These are phyloP conservation scores for Fomitopsis serialis DNA, from an alignment of 768 basidiomycete species.

Conservation along the genomic window DNA sequence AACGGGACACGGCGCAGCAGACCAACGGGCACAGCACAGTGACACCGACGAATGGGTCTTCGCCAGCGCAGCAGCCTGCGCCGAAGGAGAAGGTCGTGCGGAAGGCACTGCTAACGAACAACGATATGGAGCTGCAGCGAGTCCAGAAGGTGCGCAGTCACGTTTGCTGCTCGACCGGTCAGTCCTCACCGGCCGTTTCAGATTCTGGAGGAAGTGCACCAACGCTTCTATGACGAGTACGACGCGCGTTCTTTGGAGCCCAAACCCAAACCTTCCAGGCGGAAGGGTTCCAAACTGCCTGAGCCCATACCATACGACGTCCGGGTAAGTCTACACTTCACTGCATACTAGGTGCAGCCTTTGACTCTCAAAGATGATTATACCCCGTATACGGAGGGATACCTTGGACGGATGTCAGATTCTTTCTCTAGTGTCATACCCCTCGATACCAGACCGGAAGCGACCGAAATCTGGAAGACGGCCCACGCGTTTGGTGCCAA, in stretches of 20 bases:
- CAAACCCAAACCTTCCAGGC: constrained; percentile 24
- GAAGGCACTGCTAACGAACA: constrained; percentile 81
- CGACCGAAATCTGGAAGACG: constrained; percentile 79
- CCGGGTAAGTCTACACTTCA: constrained; percentile 50
- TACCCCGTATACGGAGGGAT: constrained; percentile 70
- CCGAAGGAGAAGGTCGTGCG: constrained; percentile 40
- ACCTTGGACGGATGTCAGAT: constrained; percentile 79
- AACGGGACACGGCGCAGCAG: constrained; percentile 29
- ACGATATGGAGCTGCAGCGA: constrained; percentile 77
- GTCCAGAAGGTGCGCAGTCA: constrained; percentile 58
- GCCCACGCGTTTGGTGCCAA: constrained; percentile 87
- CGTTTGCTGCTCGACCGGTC: too few species aligned
- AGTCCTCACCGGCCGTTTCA: constrained; percentile 25
- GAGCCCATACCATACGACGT: constrained; percentile 56
- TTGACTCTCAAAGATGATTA: constrained; percentile 58
- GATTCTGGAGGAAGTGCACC: constrained; percentile 81
- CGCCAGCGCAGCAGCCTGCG: not conserved
- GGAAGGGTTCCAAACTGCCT: constrained; percentile 24
- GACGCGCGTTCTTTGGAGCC: constrained; percentile 34
- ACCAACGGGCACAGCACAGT: not conserved
- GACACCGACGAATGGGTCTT: not conserved
- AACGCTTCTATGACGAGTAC: constrained; percentile 67
- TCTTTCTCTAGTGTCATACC: constrained; percentile 96
- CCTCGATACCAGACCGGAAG: constrained; percentile 74
- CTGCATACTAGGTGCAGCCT: not conserved